These are phyloP conservation scores for Didymella arachidicola DNA, from an alignment of 2,329 filamentous ascomycete genomes.

Conservation along the genomic window DNA sequence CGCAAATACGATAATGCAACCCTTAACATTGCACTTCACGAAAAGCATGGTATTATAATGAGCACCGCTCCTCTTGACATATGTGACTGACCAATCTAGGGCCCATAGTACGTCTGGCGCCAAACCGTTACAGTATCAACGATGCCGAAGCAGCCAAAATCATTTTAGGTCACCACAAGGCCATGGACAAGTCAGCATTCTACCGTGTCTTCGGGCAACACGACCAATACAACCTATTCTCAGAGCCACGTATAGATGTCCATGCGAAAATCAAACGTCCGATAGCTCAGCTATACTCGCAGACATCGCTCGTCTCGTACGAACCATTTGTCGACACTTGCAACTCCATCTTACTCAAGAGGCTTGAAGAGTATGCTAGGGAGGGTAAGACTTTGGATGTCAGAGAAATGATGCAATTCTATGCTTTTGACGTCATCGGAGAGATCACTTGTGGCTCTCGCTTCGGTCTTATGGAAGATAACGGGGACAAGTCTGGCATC, in stretches of 20 bases:
- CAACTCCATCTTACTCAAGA: slow-evolving; percentile 42
- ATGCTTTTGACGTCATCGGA: slow-evolving; percentile 62
- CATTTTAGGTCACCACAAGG: slow-evolving; percentile 20
- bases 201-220: slow-evolving; percentile 37
- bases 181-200: slow-evolving; percentile 22
- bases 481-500: slow-evolving; percentile 18
- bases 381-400: slow-evolving; percentile 49
- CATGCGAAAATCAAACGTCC: slow-evolving; percentile 49
- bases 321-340: slow-evolving; percentile 52
- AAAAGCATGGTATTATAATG: slow-evolving; percentile 52
- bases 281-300: slow-evolving; percentile 50
- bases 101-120: slow-evolving; percentile 24
- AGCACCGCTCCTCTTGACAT: too few species aligned
- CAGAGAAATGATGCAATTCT: slow-evolving; percentile 57
- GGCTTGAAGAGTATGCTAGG: slow-evolving; percentile 37
- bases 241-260: slow-evolving; percentile 42
- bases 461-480: slow-evolving; percentile 28
- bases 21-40: slow-evolving; percentile 52
- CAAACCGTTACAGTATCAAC: slow-evolving; percentile 28
- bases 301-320: slow-evolving; percentile 49
- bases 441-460: slow-evolving; percentile 55
- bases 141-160: slow-evolving; percentile 19
- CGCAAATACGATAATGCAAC: slow-evolving; percentile 49
- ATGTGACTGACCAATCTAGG: slow-evolving; percentile 7
- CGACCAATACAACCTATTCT: slow-evolving; percentile 47